Evolutionary conservation across 345 rosid species (phyloP).

Genomic region (Jatropha curcas): DNA sequence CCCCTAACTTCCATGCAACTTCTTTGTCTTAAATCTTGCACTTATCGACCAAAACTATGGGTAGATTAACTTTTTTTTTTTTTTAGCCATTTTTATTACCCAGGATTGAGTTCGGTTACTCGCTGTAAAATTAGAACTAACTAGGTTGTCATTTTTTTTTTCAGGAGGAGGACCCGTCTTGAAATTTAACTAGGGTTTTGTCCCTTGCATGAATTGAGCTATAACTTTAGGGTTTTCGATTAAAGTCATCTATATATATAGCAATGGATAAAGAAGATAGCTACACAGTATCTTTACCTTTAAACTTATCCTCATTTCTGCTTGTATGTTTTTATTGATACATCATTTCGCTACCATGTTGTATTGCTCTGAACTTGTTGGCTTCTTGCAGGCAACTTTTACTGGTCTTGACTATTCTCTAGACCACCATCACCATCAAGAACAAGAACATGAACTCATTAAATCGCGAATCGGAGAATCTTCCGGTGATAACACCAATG

Average conservation of each 20-base stretch:
- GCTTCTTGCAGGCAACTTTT: conserved; percentile 49
- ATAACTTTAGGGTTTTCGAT: conserved; percentile 20
- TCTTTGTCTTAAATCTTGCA: background rate
- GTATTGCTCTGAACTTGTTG: conserved; percentile 23
- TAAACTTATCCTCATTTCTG: conserved; percentile 9
- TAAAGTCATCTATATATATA: conserved; percentile 14
- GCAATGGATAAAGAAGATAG: conserved; percentile 71
- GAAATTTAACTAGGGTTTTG: conserved; percentile 27
- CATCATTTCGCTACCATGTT: conserved; percentile 27
- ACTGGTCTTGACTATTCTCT: conserved; percentile 47
- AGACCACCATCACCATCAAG: conserved; percentile 33
- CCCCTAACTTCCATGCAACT: conserved; percentile 21
- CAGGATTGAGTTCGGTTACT: background rate
- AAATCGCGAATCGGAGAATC: conserved; percentile 33
- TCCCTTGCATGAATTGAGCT: conserved; percentile 28
- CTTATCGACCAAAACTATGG: too few species aligned
- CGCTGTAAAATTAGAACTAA: conserved; percentile 23
- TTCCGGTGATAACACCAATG: conserved; percentile 32
- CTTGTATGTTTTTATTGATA: conserved; percentile 28
- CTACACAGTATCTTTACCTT: conserved; percentile 55
- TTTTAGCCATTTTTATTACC: background rate
- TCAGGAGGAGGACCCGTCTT: conserved; percentile 23
- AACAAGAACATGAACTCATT: conserved; percentile 13
- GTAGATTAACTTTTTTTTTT: too few species aligned
- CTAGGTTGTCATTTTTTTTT: background rate